phyloP scores from a whole-genome alignment of 1,139 yeast genomes.

The Kurtzmaniella natalensis region DNA sequence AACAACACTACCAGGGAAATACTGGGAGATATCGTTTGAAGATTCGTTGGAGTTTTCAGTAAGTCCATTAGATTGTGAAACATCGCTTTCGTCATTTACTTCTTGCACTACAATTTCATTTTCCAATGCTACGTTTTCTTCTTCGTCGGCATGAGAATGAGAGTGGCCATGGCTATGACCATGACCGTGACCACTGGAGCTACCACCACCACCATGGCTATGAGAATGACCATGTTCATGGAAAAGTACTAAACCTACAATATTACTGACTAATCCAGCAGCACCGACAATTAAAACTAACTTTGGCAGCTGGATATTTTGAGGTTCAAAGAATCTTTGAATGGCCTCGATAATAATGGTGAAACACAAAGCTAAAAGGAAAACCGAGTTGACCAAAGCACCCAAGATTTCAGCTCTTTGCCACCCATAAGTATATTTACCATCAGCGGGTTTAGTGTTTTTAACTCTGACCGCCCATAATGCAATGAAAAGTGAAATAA shows the following conservation, averaged over 20 bases:
- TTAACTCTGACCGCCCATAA: conserved; percentile 96
- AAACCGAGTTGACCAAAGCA: conserved; percentile 90
- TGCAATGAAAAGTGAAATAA: conserved; percentile 84
- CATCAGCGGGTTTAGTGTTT: conserved; percentile 76
- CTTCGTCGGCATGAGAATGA: conserved; percentile 12
- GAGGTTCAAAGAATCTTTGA: conserved; percentile 82
- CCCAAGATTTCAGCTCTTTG: conserved; percentile 94
- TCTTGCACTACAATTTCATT: not conserved
- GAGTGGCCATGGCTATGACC: conserved; percentile 17
- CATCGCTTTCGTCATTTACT: conserved; percentile 9
- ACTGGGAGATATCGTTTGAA: conserved; percentile 26
- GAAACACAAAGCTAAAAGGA: conserved; percentile 85
- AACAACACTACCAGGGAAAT: conserved; percentile 38
- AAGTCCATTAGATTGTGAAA: conserved; percentile 19
- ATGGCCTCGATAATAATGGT: conserved; percentile 90
- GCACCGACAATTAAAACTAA: conserved; percentile 77
- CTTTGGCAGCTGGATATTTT: conserved; percentile 72
- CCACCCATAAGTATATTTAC: conserved; percentile 92
- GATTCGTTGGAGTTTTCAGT: conserved; percentile 14
- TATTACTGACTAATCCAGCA: conserved; percentile 78
- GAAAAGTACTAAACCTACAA: conserved; percentile 79
- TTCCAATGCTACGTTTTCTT: conserved; percentile 21
- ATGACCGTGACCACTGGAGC: conserved; percentile 8
- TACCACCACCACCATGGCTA: conserved; percentile 26
- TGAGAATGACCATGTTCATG: conserved; percentile 86